Conservation (phyloP, 345 rosid genomes). For the Toxicodendron radicans region DNA sequence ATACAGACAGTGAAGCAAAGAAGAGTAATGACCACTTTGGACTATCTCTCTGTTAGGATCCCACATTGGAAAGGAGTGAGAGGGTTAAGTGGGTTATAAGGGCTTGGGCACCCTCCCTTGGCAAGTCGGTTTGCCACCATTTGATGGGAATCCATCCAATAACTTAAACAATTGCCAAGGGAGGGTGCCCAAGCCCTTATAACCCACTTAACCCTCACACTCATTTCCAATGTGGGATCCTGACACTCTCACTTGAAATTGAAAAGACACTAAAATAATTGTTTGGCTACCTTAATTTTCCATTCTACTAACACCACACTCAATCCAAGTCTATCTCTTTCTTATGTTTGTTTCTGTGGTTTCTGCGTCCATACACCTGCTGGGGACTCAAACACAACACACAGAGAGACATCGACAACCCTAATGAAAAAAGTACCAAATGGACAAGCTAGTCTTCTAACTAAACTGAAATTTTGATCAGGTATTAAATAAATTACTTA, state of each 20-base stretch:
- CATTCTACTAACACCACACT: not conserved
- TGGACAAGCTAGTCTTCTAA: not conserved
- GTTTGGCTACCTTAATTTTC: not conserved
- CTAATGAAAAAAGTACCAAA: no score
- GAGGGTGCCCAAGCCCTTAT: no score
- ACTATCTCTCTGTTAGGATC: no score
- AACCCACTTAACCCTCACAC: no score
- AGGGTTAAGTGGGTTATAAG: no score
- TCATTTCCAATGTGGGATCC: no score
- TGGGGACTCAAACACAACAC: not conserved
- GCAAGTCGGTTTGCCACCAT: no score
- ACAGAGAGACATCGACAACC: not conserved
- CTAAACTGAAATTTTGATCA: not conserved
- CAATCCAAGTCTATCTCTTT: not conserved
- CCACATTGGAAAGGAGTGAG: no score
- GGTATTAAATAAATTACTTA: not conserved
- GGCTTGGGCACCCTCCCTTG: no score
- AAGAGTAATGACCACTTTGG: not conserved
- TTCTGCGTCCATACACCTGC: not conserved
- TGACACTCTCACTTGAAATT: not conserved
- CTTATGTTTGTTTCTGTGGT: not conserved
- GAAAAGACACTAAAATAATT: not conserved
- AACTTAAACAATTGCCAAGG: no score
- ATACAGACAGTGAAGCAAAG: not conserved
- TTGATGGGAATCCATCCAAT: no score